phyloP scores from a whole-genome alignment of 176 grass and related monocot species.

The Melocanna baccifera region DNA sequence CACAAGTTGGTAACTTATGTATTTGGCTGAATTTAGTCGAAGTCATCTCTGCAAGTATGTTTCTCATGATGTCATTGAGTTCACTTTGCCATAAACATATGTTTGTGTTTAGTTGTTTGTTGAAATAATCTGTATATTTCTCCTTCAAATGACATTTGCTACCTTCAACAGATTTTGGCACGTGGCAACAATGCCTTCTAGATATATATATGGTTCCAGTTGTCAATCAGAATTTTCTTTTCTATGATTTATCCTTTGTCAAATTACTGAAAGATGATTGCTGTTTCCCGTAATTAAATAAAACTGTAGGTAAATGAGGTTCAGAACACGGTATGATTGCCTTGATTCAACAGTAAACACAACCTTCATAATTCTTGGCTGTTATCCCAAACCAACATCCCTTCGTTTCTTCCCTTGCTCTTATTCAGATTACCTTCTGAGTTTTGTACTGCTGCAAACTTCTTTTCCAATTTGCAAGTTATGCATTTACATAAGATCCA shows the following conservation, averaged over 20 bases:
- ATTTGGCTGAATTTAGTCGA: background rate
- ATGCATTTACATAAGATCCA: no score
- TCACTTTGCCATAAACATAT: conserved; percentile 1
- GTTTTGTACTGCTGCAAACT: no score
- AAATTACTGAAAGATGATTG: conserved; percentile 7
- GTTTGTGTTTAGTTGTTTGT: background rate
- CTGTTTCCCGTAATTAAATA: background rate
- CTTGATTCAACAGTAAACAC: background rate
- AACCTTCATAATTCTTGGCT: background rate
- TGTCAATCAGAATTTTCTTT: background rate
- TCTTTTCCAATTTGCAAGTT: no score
- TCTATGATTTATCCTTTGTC: background rate
- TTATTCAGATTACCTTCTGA: no score
- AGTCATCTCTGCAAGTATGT: conserved; percentile 26
- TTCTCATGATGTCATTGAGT: conserved; percentile 8
- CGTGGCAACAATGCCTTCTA: background rate
- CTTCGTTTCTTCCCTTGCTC: background rate
- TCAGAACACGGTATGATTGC: background rate
- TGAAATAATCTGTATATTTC: background rate
- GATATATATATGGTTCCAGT: background rate
- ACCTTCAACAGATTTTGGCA: background rate
- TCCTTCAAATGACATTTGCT: background rate
- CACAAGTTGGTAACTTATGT: background rate
- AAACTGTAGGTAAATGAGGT: background rate
- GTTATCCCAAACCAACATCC: background rate